Base-by-base conservation (phyloP, 306 rosid species). In the Quercus dentata region DNA sequence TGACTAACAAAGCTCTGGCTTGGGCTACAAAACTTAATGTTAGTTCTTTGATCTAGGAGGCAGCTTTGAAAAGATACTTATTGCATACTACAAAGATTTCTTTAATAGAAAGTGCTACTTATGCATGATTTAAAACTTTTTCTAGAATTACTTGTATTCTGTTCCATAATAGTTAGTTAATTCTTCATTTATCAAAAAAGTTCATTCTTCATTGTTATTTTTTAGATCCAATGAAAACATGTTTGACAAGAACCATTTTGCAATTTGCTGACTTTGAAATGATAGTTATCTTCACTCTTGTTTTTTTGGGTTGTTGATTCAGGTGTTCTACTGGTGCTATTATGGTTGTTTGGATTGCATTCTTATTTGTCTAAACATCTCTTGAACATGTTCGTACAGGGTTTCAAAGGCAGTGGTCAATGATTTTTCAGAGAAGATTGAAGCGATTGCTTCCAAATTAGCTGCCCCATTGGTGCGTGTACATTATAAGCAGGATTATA, bases 371-470 rank as follows among this genome's bases (percentile, higher is more conserved):
- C 62, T 4, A 25, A 78, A 27, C 83, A 18, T 71, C 75, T 62
- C 38, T 23, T 65, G 74, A 13, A n/a, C 52, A 46, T 80, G 41
- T 46, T 72, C 61, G 52, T 86, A 74, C 91, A 94, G 98, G 83
- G 84, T 93, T 77, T 91, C 99, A 71, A 95, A 93, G 86, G 92
- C 90, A 58, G 49, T 82, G 64, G 68, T 95, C 85, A 88, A 87
- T 78, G 98, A 93, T 65, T 90, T 85, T 86, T 89, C 96, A 20
- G 93, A 90, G 86, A 95, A 91, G 91, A 85, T 93, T 25, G 99
- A 93, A 90, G 92, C 83, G 51, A 79, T 90, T 76, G 96, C 99
- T 64, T 90, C 94, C 61, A 90, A 87, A 62, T 74, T 93, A 83
- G 85, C 85, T 51, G 77, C 85, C 74, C 80, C 59, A 0, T 63